Conservation (phyloP, 768 basidiomycete species). For the Boletus tylopilopsis region DNA sequence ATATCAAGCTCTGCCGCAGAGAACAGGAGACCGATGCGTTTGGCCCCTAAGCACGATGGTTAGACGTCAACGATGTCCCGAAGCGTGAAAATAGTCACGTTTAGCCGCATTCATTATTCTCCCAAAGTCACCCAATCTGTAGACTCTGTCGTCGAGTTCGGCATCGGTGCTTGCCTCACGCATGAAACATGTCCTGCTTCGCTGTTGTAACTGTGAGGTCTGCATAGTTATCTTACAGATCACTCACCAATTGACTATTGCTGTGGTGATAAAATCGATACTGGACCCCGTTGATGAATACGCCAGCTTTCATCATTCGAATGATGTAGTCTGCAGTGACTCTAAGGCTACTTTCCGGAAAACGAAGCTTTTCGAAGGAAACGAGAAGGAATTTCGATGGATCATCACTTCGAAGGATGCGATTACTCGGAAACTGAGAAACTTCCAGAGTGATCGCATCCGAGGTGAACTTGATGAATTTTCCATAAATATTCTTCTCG, state of each 20-base stretch:
- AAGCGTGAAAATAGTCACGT: slow-evolving; percentile 33
- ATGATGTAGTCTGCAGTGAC: slow-evolving; percentile 53
- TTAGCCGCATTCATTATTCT: slow-evolving; percentile 63
- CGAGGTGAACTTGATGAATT: slow-evolving; percentile 47
- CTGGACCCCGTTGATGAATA: slow-evolving; percentile 54
- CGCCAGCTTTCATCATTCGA: slow-evolving; percentile 50
- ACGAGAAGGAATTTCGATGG: slow-evolving; percentile 51
- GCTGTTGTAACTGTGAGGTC: slow-evolving; percentile 31
- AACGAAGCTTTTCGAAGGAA: slow-evolving; percentile 52
- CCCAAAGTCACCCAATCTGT: slow-evolving; percentile 53
- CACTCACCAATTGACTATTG: slow-evolving; percentile 60
- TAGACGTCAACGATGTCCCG: not conserved
- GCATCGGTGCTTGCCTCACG: slow-evolving; percentile 49
- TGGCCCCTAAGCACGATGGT: slow-evolving; percentile 47
- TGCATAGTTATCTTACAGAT: not conserved
- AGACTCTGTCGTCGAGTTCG: slow-evolving; percentile 58
- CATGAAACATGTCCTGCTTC: slow-evolving; percentile 61
- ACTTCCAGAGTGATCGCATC: slow-evolving; percentile 50
- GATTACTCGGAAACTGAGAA: slow-evolving; percentile 50
- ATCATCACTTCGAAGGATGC: slow-evolving; percentile 57
- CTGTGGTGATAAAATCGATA: slow-evolving; percentile 73
- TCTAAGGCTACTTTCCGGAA: slow-evolving; percentile 48
- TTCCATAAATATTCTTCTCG: slow-evolving; percentile 36
- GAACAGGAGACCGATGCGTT: slow-evolving; percentile 65
- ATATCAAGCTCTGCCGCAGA: slow-evolving; percentile 61